phyloP scores from a whole-genome alignment of 441 rosid genomes.

The Eugenia klotzschiana region DNA sequence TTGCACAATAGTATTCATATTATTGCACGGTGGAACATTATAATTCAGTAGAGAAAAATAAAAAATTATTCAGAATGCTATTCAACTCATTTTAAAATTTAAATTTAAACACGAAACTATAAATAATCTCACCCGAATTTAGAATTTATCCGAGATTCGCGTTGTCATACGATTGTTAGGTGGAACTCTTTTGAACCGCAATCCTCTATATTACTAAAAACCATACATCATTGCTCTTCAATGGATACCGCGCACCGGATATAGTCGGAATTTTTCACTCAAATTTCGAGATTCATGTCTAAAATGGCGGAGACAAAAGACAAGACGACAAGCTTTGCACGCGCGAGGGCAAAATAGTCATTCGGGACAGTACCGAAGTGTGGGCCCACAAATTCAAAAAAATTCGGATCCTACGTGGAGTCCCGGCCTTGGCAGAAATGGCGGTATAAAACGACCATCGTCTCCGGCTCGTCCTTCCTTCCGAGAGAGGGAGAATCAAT shows the following conservation, averaged over 20 bases:
- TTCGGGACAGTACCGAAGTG: background rate
- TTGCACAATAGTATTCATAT: background rate
- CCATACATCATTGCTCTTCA: background rate
- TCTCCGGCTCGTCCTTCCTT: background rate
- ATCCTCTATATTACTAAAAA: background rate
- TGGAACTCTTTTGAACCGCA: fast-evolving
- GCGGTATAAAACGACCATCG: background rate
- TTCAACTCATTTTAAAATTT: background rate
- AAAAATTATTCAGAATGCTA: background rate
- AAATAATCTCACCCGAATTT: too few relatives aligned
- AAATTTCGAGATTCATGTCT: background rate
- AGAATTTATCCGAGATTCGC: too few relatives aligned
- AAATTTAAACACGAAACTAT: background rate
- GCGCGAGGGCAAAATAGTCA: background rate
- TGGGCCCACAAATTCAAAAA: background rate
- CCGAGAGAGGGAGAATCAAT: background rate
- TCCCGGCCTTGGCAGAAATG: background rate
- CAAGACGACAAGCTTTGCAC: background rate
- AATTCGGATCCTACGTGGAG: background rate
- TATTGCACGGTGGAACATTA: background rate
- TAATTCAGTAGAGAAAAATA: background rate
- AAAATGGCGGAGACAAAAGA: background rate
- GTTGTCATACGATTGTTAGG: too few relatives aligned
- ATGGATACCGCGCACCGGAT: background rate
- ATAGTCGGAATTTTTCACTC: background rate